Percentiles rank a stretch among this genome's conserved stretches.
Evolutionary conservation across 805 yeast species (phyloP).

Genomic region (Peterozyma toletana): DNA sequence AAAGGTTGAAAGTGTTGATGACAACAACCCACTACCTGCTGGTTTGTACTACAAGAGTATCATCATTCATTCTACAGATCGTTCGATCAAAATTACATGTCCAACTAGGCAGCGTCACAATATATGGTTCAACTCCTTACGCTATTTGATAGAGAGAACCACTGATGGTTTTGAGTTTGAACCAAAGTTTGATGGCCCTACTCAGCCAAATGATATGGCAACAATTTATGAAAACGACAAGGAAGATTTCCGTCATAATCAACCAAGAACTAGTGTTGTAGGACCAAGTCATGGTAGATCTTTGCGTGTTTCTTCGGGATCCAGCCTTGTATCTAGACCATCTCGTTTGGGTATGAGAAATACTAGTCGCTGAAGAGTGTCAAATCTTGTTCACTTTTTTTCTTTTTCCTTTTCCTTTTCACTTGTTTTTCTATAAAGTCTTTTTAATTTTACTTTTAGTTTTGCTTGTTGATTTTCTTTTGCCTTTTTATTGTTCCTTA

Average conservation of each 20-base stretch:
- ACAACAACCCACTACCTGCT: slow-evolving; percentile 81
- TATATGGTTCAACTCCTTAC: slow-evolving; percentile 82
- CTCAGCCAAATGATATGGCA: slow-evolving; percentile 14
- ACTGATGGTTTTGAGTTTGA: slow-evolving; percentile 44
- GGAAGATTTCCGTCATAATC: slow-evolving; percentile 19
- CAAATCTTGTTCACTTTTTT: too few species aligned
- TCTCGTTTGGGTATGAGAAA: too few species aligned
- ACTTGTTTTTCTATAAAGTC: too few species aligned
- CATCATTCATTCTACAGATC: slow-evolving; percentile 56
- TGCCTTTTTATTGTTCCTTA: too few species aligned
- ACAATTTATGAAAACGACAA: slow-evolving; percentile 17
- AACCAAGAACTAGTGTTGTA: slow-evolving; percentile 11
- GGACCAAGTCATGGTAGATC: too few species aligned
- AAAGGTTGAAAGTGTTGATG: slow-evolving; percentile 73
- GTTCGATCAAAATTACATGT: slow-evolving; percentile 74
- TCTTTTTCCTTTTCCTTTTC: too few species aligned
- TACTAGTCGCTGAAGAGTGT: too few species aligned
- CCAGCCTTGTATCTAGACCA: too few species aligned
- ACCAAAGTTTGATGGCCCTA: not conserved
- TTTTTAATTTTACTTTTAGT: too few species aligned
- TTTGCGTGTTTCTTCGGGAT: too few species aligned
- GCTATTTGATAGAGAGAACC: slow-evolving; percentile 63
- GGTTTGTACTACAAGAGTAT: slow-evolving; percentile 85
- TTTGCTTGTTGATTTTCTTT: too few species aligned
- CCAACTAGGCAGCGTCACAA: slow-evolving; percentile 83